Evolutionary conservation across 495 filamentous ascomycete species (phyloP).

Genomic region (Jackrogersella minutella): DNA sequence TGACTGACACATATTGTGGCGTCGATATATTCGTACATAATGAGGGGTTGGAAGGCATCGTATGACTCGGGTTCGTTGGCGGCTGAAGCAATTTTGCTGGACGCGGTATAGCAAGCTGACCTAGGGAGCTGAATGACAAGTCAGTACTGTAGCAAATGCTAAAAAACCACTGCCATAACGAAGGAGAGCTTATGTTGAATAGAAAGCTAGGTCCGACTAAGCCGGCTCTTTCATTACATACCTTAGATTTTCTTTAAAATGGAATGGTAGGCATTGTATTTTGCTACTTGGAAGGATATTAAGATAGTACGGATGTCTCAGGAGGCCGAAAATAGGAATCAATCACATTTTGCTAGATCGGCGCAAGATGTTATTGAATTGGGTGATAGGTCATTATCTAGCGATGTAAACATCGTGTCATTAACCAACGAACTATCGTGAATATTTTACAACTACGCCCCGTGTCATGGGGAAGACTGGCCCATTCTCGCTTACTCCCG

Average conservation of each 20-base stretch:
- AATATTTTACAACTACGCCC: not conserved
- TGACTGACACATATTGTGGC: not conserved
- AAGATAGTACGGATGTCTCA: too few species aligned
- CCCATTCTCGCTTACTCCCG: conserved; percentile 12
- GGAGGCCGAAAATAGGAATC: too few species aligned
- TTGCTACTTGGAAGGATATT: too few species aligned
- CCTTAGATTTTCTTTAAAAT: not conserved
- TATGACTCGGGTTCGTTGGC: not conserved
- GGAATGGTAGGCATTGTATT: not conserved
- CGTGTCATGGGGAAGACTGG: not conserved
- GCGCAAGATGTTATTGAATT: too few species aligned
- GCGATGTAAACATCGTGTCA: not conserved
- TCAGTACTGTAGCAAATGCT: not conserved
- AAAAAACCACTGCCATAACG: not conserved
- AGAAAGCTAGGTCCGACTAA: not conserved
- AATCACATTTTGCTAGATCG: too few species aligned
- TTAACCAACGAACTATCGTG: too few species aligned
- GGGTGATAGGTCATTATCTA: too few species aligned
- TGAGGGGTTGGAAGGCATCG: not conserved
- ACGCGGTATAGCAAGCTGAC: not conserved
- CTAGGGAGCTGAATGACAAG: not conserved
- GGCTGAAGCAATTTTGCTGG: not conserved
- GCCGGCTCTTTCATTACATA: not conserved
- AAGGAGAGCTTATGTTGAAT: not conserved
- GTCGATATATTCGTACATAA: not conserved